Evolutionary conservation across 768 basidiomycete species (phyloP), one percentile per base, ranked within the genome.

Genomic region (Pulveroboletus sp.): DNA sequence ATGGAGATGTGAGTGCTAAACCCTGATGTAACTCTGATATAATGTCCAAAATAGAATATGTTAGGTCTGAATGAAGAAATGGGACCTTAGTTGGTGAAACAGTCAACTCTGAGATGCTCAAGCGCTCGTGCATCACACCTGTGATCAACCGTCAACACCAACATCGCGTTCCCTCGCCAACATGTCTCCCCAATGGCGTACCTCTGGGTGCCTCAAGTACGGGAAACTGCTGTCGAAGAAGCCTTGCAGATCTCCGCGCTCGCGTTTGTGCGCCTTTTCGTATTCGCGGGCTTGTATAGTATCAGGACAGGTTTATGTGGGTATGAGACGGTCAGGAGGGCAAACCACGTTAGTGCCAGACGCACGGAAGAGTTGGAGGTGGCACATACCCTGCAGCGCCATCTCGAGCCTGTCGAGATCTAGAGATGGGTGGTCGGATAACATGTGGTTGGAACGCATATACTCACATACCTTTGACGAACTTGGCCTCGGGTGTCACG

Each of bases 381-480:
- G 62, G 22, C 20, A 49, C 43, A 14, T 41, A 80, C 87, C 90
- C 77, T 94, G 91, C 1, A 82, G 72, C 1, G 89, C 89, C 86
- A 94, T 87, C 65, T 94, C 91, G 48, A 92, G 83, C 6, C 87
- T 76, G 62, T 94, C 91, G 6, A 93, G 76, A 63, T 94, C 91
- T 92, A 8, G 19, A 38, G 36, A 40, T 41, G 16, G 14, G 16
- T 13, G 14, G 23, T 39, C 40, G 10, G 24, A 10, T 7, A 16
- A 9, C 27, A 29, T 11, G 27, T 29, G 27, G 27, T 11, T 11
- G 6, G 27, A 12, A 6, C 11, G 8, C 24, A 43, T 6, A 27
- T 10, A 13, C 22, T 19, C 14, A 47, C 59, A n/a, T 43, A 78
- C 89, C 89, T 77, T 94, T 94, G 35, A 94, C 91, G 61, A 94